These are phyloP conservation scores for Solanum megistacrolobum DNA, from an alignment of 257 asterid genomes.

Conservation along the genomic window DNA sequence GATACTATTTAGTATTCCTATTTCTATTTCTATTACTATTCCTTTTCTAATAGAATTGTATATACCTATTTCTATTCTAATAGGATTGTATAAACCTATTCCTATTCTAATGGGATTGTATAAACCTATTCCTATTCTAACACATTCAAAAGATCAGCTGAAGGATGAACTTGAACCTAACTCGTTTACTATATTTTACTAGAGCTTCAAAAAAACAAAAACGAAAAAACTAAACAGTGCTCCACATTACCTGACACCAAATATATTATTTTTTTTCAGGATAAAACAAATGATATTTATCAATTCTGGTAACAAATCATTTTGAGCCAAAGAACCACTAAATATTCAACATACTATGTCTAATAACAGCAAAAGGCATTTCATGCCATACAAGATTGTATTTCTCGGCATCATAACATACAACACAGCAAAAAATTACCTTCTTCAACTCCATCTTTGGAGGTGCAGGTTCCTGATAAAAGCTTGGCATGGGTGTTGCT, in stretches of 20 bases:
- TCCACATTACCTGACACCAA: neutral
- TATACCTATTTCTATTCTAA: no score
- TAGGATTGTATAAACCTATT: no score
- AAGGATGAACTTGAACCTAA: neutral
- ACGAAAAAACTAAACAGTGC: neutral
- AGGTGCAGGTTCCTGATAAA: constrained; percentile 96
- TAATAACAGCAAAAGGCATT: neutral
- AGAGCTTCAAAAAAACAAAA: neutral
- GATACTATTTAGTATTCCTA: no score
- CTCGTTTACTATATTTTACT: neutral
- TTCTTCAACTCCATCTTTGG: constrained; percentile 83
- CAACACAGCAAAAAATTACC: constrained; percentile 25
- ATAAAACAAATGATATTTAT: neutral
- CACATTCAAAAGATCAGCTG: neutral
- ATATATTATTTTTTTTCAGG: neutral
- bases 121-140: no score
- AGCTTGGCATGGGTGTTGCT: constrained; percentile 97
- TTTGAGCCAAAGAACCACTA: neutral
- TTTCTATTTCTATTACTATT: no score
- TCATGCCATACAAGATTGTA: neutral
- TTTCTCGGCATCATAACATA: neutral
- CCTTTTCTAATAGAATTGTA: no score
- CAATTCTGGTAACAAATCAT: neutral
- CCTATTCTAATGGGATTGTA: no score
- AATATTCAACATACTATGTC: neutral